Evolutionary conservation across 257 asterid genomes (phyloP), one percentile per base, ranked within the genome.

Genomic region (Linderniella brevidens): DNA sequence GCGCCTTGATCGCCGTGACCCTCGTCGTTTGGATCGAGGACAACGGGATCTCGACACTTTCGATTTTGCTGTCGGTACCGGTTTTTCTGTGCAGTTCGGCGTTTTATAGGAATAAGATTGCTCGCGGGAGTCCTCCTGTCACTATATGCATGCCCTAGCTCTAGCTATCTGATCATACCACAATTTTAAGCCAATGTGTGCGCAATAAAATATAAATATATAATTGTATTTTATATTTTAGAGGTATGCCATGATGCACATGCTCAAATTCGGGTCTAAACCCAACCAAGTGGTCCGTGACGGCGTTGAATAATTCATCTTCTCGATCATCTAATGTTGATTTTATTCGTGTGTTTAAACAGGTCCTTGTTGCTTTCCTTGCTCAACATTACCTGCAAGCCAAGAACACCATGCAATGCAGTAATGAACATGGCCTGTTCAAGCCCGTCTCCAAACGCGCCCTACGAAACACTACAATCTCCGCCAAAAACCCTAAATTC

Each of bases 21-120:
- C 67, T 87, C 0, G 88, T 83, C 17, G 95, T 87, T 5, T 87
- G 95, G 93, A 53, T 87, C 37, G 95, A 83, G 60, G 97, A 87
- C 71, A 87, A 83, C 10, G 88, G 83, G 5, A 63, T 80, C 13
- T 64, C 97, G 8, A 83, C 97, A 0, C 11, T 74, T 41, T 48
- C 95, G 0, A 76, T 87, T 37, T 62, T 83, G 37, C 25, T 87
- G 52, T 75, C 93, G 4, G 76, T 83, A 19, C 84, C 92, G 0
- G 1, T 80, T 15, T 87, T 87, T 52, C 64, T 87, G 0, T 59
- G 67, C 0, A 95, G 97, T 1, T 80, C 95, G 7, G 40, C 6
- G 13, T 76, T 62, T 58, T 87, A 87, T 43, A 56, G 67, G 64
- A 83, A 83, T 69, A 87, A 76, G 63, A 67, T 80, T 10, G 90